Percentiles rank a stretch among this genome's conserved stretches.
These are phyloP conservation scores for Herpetospermum pedunculosum DNA, from an alignment of 306 rosid genomes.

Conservation along the genomic window DNA sequence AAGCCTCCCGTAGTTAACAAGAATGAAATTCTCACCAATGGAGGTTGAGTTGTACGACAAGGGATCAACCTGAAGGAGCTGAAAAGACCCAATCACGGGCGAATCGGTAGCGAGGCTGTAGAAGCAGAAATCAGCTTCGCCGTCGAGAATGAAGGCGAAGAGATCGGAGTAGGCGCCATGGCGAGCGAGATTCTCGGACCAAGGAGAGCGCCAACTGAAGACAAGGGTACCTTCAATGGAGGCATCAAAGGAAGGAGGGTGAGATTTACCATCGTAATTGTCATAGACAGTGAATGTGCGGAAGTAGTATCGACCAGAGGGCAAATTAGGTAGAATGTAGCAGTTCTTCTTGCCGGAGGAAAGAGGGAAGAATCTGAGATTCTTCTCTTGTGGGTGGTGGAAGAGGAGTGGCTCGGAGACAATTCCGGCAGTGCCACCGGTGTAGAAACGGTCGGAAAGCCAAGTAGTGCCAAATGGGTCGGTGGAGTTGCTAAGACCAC, in stretches of 20 bases:
- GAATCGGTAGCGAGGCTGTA: constrained; percentile 89
- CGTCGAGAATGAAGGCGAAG: constrained; percentile 32
- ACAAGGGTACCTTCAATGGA: constrained; percentile 67
- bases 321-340: constrained; percentile 49
- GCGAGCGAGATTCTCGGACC: constrained; percentile 47
- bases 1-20: constrained; percentile 75
- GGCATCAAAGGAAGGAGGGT: constrained; percentile 77
- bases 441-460: constrained; percentile 79
- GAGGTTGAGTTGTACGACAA: constrained; percentile 39
- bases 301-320: constrained; percentile 49
- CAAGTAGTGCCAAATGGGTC: constrained; percentile 58
- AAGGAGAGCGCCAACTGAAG: constrained; percentile 87
- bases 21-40: constrained; percentile 17
- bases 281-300: constrained; percentile 82
- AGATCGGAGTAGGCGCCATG: constrained; percentile 85
- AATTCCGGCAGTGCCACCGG: constrained; percentile 46
- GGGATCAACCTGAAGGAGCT: constrained; percentile 55
- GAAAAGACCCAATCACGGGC: constrained; percentile 66
- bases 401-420: constrained; percentile 87
- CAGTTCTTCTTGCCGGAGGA: constrained; percentile 88
- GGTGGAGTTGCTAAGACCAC: constrained; percentile 42
- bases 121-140: constrained; percentile 61
- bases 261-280: constrained; percentile 87
- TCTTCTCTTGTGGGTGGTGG: constrained; percentile 54
- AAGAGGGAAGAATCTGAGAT: constrained; percentile 73